These are phyloP conservation scores for Penicillium brasilianum DNA, from an alignment of 2,329 filamentous ascomycete species.

Conservation along the genomic window DNA sequence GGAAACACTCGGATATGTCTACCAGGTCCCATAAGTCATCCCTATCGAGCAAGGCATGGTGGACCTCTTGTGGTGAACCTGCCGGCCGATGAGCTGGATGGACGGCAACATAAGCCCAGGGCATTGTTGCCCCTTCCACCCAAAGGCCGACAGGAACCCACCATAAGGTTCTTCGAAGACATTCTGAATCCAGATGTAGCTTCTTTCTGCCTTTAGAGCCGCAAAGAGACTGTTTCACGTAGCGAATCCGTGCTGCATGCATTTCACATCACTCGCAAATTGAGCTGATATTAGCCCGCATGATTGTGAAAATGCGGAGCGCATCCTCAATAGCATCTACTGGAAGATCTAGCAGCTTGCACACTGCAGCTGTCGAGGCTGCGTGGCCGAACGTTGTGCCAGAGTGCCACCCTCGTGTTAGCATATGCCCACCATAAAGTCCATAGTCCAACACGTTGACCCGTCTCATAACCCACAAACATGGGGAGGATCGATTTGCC, in stretches of 20 bases:
- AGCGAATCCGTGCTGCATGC: conserved; percentile 55
- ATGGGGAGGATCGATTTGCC: conserved; percentile 42
- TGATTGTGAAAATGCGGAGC: conserved; percentile 49
- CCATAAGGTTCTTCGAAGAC: conserved; percentile 51
- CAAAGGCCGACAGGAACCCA: conserved; percentile 50
- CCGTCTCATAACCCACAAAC: conserved; percentile 49
- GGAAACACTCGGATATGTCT: conserved; percentile 8
- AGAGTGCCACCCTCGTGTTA: conserved; percentile 49
- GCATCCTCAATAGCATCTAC: conserved; percentile 40
- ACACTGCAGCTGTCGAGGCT: conserved; percentile 38
- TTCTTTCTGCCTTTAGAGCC: conserved; percentile 44
- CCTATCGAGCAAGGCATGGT: conserved; percentile 3
- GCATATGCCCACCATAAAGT: conserved; percentile 46
- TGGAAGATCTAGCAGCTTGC: conserved; percentile 40
- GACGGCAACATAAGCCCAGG: conserved; percentile 9
- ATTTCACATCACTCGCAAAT: conserved; percentile 52
- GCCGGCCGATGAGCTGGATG: not conserved
- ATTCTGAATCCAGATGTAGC: conserved; percentile 51
- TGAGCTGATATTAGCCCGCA: conserved; percentile 51
- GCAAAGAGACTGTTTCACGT: conserved; percentile 51
- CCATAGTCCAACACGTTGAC: conserved; percentile 46
- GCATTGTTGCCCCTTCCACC: conserved; percentile 29
- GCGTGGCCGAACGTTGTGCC: conserved; percentile 48
- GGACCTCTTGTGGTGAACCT: not conserved
- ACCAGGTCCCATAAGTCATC: conserved; percentile 2